Conservation (phyloP, 2,329 filamentous ascomycete genomes). For the Leptodontidium sp. region DNA sequence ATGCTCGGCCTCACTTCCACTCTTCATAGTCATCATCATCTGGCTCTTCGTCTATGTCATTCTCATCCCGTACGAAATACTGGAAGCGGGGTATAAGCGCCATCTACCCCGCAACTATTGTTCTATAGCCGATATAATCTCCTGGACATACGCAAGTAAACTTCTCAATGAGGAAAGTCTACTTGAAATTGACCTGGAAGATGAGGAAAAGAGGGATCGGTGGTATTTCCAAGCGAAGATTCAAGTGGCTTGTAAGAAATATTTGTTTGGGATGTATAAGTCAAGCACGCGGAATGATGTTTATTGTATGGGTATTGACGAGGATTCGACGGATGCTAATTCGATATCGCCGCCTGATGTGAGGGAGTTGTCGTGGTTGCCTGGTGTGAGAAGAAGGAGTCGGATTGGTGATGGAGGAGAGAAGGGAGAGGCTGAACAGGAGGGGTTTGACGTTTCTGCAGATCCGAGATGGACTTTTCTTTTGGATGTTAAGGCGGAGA, state of each 20-base stretch:
- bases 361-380: neutral
- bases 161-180: neutral
- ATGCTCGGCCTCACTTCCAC: neutral
- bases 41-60: constrained; percentile 9
- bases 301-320: constrained; percentile 2
- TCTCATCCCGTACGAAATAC: constrained; percentile 5
- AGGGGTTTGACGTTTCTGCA: neutral
- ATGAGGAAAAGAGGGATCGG: neutral
- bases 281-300: neutral
- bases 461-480: constrained; percentile 6
- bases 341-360: neutral
- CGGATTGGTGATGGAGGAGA: neutral
- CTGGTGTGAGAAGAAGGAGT: neutral
- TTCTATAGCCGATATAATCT: constrained; percentile 2
- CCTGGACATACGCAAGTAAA: constrained; percentile 11
- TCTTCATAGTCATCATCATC: constrained; percentile 13
- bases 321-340: neutral
- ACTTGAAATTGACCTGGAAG: neutral
- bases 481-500: constrained; percentile 1
- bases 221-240: constrained; percentile 10
- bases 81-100: neutral
- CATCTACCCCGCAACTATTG: constrained; percentile 9
- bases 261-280: constrained; percentile 8
- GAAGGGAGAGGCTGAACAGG: neutral
- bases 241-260: constrained; percentile 14